Evolutionary conservation across 2,329 filamentous ascomycete genomes (phyloP), one percentile per base, ranked within the genome.

Genomic region (Thermothelomyces thermophilus): DNA sequence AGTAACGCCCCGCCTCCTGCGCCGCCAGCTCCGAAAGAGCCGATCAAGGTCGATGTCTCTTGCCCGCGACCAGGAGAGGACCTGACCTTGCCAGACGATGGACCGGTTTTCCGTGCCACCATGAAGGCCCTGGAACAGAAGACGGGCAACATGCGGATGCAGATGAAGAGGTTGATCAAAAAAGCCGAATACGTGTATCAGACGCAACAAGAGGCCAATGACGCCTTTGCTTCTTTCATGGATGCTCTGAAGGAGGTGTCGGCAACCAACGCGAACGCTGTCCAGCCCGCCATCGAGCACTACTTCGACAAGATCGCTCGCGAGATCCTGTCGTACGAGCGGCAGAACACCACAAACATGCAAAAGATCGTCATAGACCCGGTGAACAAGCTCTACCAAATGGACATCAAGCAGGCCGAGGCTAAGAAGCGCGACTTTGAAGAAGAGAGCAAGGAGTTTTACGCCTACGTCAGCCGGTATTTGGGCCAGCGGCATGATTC

Each of bases 361-460:
- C 90, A 96, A 62, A 91, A 83, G 64, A 85, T 95, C 46, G 90
- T 98, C 62, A 95, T 98, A 58, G 93, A 98, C 37, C 94, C 94
- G 1, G 79, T 98, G 58, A 84, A 80, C 57, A 95, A 89, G 68
- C 73, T 98, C 13, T 98, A 98, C 68, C 89, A 89, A 54, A 77
- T 91, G 56, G 94, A 98, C 62, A 97, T 98, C 72, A 98, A 98
- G 68, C 90, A 95, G 67, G 94, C 91, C 22, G 93, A 98, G 63
- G 77, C 86, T 35, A 98, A 98, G 73, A 95, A 93, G 70, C 89
- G 93, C 58, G 93, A 97, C 60, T 98, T 98, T 61, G 93, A 98
- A 57, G 93, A 98, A 63, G 93, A 98, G 66, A 97, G 91, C 72
- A 93, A 95, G 66, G 93, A 98, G 65, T 98, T 95, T 70, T 98